These are phyloP conservation scores for Cyclostephanos invisitatus DNA, from an alignment of 108 stramenopile genomes.

Conservation along the genomic window DNA sequence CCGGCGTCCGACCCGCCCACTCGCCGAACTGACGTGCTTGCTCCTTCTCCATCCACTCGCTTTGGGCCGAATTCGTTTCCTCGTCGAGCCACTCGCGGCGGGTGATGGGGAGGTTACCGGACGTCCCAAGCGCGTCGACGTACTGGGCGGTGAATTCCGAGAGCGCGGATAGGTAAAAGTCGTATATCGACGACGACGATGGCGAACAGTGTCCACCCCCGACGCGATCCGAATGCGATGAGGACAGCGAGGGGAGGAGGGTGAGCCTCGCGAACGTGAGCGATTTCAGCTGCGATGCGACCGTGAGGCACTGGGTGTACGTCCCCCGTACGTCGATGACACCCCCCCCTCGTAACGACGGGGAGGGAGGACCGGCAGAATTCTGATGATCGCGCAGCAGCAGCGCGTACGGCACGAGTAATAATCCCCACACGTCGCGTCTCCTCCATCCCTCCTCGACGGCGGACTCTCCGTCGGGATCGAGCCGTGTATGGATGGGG, in stretches of 20 bases:
- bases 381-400: constrained; percentile 44
- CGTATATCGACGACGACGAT: constrained; percentile 31
- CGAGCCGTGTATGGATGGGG: constrained; percentile 56
- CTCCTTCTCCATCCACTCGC: constrained; percentile 55
- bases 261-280: constrained; percentile 72
- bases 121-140: constrained; percentile 54
- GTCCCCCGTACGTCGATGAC: constrained; percentile 42
- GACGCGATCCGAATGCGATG: constrained; percentile 14
- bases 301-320: constrained; percentile 56
- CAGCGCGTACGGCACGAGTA: constrained; percentile 64
- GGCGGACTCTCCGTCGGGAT: constrained; percentile 34
- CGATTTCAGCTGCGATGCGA: constrained; percentile 60
- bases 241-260: constrained; percentile 61
- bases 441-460: constrained; percentile 60
- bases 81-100: constrained; percentile 66
- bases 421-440: constrained; percentile 71
- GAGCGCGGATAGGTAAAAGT: constrained; percentile 73
- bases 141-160: constrained; percentile 69
- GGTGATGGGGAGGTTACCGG: constrained; percentile 70
- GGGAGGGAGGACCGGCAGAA: constrained; percentile 45
- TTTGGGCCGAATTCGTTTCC: constrained; percentile 61
- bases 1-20: constrained; percentile 50
- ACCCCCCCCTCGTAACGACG: constrained; percentile 29
- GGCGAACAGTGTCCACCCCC: constrained; percentile 8
- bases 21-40: constrained; percentile 58